These are phyloP conservation scores for Cystofilobasidium ferigula DNA, from an alignment of 768 basidiomycete species.

Conservation along the genomic window DNA sequence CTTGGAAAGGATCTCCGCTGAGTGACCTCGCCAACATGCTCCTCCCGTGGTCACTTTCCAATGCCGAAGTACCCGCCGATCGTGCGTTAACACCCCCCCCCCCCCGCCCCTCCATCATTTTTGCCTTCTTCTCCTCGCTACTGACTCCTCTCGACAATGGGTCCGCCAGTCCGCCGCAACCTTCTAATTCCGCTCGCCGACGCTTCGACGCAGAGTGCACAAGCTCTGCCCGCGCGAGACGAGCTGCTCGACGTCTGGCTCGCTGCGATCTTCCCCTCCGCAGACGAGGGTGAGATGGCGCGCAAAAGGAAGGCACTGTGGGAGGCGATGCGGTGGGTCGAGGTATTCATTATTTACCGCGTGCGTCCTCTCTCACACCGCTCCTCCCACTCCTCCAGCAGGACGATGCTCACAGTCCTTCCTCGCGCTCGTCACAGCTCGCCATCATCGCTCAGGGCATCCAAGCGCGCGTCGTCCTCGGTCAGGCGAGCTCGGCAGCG, in stretches of 20 bases:
- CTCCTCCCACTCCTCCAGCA: not conserved
- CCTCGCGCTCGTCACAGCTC: not conserved
- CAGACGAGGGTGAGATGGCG: not conserved
- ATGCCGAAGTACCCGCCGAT: not conserved
- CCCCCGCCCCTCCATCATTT: not conserved
- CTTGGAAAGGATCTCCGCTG: not conserved
- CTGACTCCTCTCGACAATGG: not conserved
- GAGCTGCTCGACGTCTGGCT: not conserved
- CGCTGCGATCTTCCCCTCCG: not conserved
- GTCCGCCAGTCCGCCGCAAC: not conserved
- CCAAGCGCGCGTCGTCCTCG: conserved; percentile 1
- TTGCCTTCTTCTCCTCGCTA: not conserved
- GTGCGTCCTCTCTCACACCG: not conserved
- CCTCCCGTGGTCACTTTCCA: not conserved
- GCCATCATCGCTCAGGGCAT: conserved; percentile 4
- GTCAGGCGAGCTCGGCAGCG: not conserved
- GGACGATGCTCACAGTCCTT: not conserved
- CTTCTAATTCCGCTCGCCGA: not conserved
- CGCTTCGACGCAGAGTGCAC: not conserved
- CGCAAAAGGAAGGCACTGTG: not conserved
- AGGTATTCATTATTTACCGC: not conserved
- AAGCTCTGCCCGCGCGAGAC: not conserved
- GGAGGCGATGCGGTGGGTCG: not conserved
- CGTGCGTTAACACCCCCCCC: not conserved
- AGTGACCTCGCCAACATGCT: not conserved